Percentiles rank a stretch among this genome's conserved stretches.
Conservation (phyloP, 1,284 basidiomycete genomes). For the Laetiporus sulphureus region DNA sequence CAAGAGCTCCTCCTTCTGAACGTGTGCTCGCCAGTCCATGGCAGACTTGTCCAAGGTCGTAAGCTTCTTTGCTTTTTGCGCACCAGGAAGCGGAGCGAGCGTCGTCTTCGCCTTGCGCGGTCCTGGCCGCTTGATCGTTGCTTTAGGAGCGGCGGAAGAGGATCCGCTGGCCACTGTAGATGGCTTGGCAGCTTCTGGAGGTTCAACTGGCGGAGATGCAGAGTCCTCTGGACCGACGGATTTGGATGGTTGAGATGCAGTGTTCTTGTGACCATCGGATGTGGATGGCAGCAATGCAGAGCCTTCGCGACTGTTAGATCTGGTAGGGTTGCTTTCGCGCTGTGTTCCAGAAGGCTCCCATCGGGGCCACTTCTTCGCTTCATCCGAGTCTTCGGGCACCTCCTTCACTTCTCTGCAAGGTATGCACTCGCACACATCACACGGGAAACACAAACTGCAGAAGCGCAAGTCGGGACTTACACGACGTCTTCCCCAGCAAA, state of each 20-base stretch:
- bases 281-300: too few relatives aligned
- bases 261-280: too few relatives aligned
- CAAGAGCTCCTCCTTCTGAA: slow-evolving; percentile 34
- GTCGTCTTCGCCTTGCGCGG: slow-evolving; percentile 58
- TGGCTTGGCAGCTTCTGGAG: not conserved
- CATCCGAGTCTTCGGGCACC: slow-evolving; percentile 62
- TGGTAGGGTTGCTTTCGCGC: too few relatives aligned
- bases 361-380: slow-evolving; percentile 67
- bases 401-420: slow-evolving; percentile 58
- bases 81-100: slow-evolving; percentile 41
- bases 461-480: slow-evolving; percentile 22
- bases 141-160: too few relatives aligned
- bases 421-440: slow-evolving; percentile 17
- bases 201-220: slow-evolving; percentile 3
- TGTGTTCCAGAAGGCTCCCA: slow-evolving; percentile 30
- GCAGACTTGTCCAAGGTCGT: slow-evolving; percentile 78
- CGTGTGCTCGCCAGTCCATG: slow-evolving; percentile 74
- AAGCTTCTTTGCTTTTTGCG: slow-evolving; percentile 60
- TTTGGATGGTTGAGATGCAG: too few relatives aligned
- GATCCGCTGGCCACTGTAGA: not conserved
- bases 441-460: slow-evolving; percentile 3
- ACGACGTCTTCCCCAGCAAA: slow-evolving; percentile 73
- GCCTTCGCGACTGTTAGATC: too few relatives aligned
- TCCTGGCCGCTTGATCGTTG: slow-evolving; percentile 40
- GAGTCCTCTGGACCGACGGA: not conserved